Evolutionary conservation across 805 yeast species (phyloP).

Genomic region (Schwanniomyces occidentalis): DNA sequence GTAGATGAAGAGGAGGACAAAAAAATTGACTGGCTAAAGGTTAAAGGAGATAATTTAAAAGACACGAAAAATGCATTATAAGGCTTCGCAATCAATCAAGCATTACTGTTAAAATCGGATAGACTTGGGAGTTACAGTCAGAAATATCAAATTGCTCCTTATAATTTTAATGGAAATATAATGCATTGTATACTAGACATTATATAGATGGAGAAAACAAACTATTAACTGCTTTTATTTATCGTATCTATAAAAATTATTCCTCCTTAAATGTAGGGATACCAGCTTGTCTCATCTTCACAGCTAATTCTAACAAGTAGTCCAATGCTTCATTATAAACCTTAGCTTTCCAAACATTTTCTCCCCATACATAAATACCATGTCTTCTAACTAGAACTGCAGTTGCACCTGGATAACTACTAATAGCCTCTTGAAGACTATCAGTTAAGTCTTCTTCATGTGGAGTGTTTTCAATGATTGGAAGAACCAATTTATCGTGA

Average conservation of each 20-base stretch:
- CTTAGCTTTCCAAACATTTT: conserved; percentile 88
- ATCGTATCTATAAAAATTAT: not conserved
- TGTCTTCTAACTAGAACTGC: conserved; percentile 92
- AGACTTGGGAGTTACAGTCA: not conserved
- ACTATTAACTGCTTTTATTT: no score
- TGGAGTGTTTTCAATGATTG: conserved; percentile 89
- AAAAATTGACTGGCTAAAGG: conserved; percentile 41
- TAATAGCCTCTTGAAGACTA: conserved; percentile 61
- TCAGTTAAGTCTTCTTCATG: conserved; percentile 82
- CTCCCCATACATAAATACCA: conserved; percentile 97
- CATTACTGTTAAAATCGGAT: no score
- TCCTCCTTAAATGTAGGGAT: conserved; percentile 45
- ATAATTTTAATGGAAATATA: not conserved
- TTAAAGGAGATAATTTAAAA: conserved; percentile 33
- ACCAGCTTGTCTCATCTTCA: conserved; percentile 75
- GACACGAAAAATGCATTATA: conserved; percentile 42
- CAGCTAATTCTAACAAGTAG: conserved; percentile 79
- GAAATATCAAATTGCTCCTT: not conserved
- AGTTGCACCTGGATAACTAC: conserved; percentile 70
- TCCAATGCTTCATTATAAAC: conserved; percentile 91
- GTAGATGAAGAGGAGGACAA: conserved; percentile 45
- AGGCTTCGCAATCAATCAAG: no score
- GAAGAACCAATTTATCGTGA: conserved; percentile 76
- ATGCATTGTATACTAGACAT: conserved; percentile 1
- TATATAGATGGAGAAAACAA: not conserved